Base-by-base conservation (phyloP, 2,329 filamentous ascomycete species). In the Neofusicoccum kwambonambiense region DNA sequence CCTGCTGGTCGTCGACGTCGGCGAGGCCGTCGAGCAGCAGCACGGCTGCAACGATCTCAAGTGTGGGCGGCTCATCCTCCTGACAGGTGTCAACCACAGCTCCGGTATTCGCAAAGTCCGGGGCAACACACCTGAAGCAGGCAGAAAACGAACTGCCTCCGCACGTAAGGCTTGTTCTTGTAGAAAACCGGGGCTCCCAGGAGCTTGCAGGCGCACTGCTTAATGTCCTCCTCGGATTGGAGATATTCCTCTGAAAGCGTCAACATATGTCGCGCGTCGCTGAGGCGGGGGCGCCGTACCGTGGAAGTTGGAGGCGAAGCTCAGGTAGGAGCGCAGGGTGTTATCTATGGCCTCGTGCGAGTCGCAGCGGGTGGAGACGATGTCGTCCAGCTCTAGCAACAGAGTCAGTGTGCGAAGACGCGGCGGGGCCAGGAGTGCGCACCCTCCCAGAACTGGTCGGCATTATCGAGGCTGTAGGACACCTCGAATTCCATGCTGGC, bases 381-480 rank as follows among this genome's bases (percentile, higher is more conserved):
- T 89, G 66, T 86, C 83, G 73, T 90, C 85, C 73, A 91, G 84
- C 77, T 89, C 89, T 91, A 39, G 47, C 15, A 11, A 50, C 45
- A 44, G 63, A 49, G 63, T 47, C 8, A n/a, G 44, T 65, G 54
- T 22, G 34, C 39, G 56, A 31, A 12, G 51, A 22, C 22, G 52
- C 15, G 15, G 19, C n/a, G 42, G 52, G 45, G 45, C 56, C 66
- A 27, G 5, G 60, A 60, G 62, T 66, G 75, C 85, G 76, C 77
- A 96, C 93, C 91, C 79, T 89, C 84, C 94, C 93, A 97, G 81
- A 97, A 93, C 79, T 93, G 89, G 77, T 92, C 86, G 80, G 92
- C 91, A 78, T 87, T 89, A 79, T 93, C 90, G 78, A 91, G 84
- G 74, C 83, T 84, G 78, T 87, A 85, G 72, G 84, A 85, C 74